Evolutionary conservation across 208 protist species (phyloP).

Genomic region (Eutreptiella sp.): DNA sequence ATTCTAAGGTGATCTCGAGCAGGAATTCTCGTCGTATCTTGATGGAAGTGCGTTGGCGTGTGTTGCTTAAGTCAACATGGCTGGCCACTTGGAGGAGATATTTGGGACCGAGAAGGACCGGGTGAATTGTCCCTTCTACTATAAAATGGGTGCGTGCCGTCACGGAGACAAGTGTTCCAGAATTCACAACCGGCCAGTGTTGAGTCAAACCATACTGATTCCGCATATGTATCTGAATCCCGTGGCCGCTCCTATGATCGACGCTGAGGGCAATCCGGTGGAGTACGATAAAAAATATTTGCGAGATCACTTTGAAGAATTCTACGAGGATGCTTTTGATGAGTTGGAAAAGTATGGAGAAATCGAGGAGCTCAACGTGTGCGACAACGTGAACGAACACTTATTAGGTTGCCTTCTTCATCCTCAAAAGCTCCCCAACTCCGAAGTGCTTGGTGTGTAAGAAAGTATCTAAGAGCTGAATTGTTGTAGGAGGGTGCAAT

Average conservation of each 20-base stretch:
- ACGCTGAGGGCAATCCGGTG: conserved; percentile 14
- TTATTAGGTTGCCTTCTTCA: too few relatives aligned
- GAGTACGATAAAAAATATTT: conserved; percentile 74
- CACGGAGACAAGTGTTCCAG: conserved; percentile 93
- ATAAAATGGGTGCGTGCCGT: conserved; percentile 96
- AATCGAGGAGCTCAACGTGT: conserved; percentile 89
- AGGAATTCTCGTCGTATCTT: too few relatives aligned
- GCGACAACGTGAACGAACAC: conserved; percentile 93
- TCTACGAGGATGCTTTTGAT: conserved; percentile 92
- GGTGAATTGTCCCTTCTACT: conserved; percentile 83
- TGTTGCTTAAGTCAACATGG: conserved; percentile 11
- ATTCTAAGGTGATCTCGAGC: too few relatives aligned
- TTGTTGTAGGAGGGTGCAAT: too few relatives aligned
- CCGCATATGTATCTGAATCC: conserved; percentile 93
- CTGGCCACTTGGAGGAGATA: conserved; percentile 8
- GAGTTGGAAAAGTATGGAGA: conserved; percentile 61
- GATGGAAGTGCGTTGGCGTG: too few relatives aligned
- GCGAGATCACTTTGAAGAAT: conserved; percentile 88
- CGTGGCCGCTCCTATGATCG: conserved; percentile 22
- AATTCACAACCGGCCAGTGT: conserved; percentile 80
- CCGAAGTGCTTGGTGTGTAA: too few relatives aligned
- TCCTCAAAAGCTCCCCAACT: too few relatives aligned
- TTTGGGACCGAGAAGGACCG: conserved; percentile 25
- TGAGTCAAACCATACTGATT: conserved; percentile 88
- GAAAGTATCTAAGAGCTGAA: too few relatives aligned